Percentiles rank a stretch among this genome's conserved stretches.
These are phyloP conservation scores for Persicaria maculosa DNA, from an alignment of 148 eudicot species.

Conservation along the genomic window DNA sequence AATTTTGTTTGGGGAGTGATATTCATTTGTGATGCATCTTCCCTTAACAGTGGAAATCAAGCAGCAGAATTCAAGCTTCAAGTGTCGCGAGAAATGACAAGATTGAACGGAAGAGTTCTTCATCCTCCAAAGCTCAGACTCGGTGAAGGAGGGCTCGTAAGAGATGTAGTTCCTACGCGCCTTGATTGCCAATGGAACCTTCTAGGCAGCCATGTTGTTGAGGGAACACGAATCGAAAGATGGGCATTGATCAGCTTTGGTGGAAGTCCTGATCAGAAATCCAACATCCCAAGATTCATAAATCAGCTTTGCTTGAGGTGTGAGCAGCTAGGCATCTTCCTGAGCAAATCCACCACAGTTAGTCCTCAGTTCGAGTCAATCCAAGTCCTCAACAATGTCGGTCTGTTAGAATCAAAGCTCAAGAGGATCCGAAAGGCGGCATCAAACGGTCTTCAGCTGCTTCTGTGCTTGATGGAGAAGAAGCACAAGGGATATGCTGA, in stretches of 20 bases:
- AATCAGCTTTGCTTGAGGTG: conserved; percentile 66
- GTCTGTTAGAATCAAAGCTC: conserved; percentile 59
- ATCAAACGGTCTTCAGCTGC: conserved; percentile 61
- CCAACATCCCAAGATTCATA: conserved; percentile 58
- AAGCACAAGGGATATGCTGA: conserved; percentile 92
- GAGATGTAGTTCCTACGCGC: conserved; percentile 52
- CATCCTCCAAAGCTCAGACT: conserved; percentile 86
- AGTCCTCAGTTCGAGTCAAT: conserved; percentile 69
- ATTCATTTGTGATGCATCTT: background rate
- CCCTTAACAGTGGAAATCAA: conserved; percentile 50
- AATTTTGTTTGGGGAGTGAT: too few species aligned
- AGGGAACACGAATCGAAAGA: conserved; percentile 62
- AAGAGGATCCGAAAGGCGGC: conserved; percentile 46
- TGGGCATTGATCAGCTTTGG: conserved; percentile 92
- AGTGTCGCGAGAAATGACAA: conserved; percentile 71
- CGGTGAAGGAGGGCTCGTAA: conserved; percentile 58
- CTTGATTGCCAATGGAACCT: conserved; percentile 90
- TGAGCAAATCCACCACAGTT: conserved; percentile 42
- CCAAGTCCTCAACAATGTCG: conserved; percentile 61
- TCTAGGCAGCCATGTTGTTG: conserved; percentile 70
- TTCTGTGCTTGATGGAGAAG: conserved; percentile 83
- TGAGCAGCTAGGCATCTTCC: conserved; percentile 71
- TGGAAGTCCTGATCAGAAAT: conserved; percentile 54
- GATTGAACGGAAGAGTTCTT: conserved; percentile 73
- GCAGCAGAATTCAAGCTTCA: conserved; percentile 67